These are phyloP conservation scores for Geotrichum bryndzae DNA, from an alignment of 1,139 yeast genomes.

Conservation along the genomic window DNA sequence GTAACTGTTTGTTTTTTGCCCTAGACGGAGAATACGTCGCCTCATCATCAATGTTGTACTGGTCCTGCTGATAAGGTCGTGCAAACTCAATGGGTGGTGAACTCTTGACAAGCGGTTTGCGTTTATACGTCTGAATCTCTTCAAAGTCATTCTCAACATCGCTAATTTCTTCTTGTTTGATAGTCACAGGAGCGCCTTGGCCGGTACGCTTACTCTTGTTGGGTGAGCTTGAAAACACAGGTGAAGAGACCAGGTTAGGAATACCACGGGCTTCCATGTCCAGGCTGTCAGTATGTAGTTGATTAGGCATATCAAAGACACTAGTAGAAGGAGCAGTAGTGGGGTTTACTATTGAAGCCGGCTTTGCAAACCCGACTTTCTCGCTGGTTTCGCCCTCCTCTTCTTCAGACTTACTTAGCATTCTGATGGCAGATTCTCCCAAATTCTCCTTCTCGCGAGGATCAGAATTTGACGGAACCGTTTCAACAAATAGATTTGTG, in stretches of 20 bases:
- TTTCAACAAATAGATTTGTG: background rate
- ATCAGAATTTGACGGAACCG: background rate
- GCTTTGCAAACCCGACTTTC: background rate
- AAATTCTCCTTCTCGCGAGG: background rate
- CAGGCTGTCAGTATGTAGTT: background rate
- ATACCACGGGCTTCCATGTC: conserved; percentile 14
- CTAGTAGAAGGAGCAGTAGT: background rate
- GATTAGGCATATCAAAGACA: background rate
- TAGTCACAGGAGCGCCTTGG: background rate
- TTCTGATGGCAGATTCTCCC: background rate
- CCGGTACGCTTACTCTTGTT: background rate
- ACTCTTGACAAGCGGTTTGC: background rate
- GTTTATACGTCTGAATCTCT: background rate
- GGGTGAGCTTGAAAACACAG: conserved; percentile 2
- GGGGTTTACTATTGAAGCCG: background rate
- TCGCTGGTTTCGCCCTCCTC: background rate
- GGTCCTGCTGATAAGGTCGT: background rate
- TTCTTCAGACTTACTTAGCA: background rate
- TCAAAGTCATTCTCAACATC: background rate
- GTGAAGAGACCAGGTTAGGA: conserved; percentile 11
- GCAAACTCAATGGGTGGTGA: background rate
- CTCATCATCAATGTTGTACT: background rate
- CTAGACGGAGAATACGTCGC: background rate
- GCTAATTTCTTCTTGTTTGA: background rate
- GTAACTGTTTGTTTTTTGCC: background rate